Conservation (phyloP, 1,139 yeast genomes). For the Zhuliangozyma parablackwelliae region DNA sequence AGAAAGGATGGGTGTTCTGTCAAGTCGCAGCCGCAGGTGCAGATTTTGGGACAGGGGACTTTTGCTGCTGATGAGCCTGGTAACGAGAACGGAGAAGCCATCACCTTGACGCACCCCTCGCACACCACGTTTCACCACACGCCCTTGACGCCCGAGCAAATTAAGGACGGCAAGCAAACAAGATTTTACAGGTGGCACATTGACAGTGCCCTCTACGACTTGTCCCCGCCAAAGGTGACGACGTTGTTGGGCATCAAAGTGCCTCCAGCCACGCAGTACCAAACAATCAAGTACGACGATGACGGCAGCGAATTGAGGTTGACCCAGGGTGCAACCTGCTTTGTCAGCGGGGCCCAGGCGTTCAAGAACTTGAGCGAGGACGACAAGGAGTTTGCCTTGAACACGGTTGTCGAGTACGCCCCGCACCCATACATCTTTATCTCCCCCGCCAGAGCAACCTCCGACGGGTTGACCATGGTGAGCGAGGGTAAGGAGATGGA, state of each 20-base stretch:
- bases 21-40: conserved; percentile 82
- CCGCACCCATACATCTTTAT: conserved; percentile 89
- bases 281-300: conserved; percentile 56
- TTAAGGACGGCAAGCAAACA: conserved; percentile 57
- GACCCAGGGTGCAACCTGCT: conserved; percentile 84
- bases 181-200: conserved; percentile 92
- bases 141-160: conserved; percentile 57
- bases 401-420: conserved; percentile 78
- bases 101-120: conserved; percentile 73
- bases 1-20: conserved; percentile 77
- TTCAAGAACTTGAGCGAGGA: conserved; percentile 61
- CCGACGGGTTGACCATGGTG: conserved; percentile 82
- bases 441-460: conserved; percentile 73
- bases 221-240: conserved; percentile 82
- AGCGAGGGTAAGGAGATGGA: conserved; percentile 70
- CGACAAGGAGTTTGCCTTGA: conserved; percentile 68
- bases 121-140: conserved; percentile 75
- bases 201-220: conserved; percentile 80
- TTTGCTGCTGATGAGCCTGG: conserved; percentile 68
- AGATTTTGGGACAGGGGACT: conserved; percentile 78
- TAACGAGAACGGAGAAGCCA: conserved; percentile 52
- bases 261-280: conserved; percentile 51
- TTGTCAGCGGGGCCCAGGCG: conserved; percentile 76
- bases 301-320: conserved; percentile 59
- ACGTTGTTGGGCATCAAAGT: conserved; percentile 78